Conservation (phyloP, 75 land plant species). For the Pinus albicaulis region DNA sequence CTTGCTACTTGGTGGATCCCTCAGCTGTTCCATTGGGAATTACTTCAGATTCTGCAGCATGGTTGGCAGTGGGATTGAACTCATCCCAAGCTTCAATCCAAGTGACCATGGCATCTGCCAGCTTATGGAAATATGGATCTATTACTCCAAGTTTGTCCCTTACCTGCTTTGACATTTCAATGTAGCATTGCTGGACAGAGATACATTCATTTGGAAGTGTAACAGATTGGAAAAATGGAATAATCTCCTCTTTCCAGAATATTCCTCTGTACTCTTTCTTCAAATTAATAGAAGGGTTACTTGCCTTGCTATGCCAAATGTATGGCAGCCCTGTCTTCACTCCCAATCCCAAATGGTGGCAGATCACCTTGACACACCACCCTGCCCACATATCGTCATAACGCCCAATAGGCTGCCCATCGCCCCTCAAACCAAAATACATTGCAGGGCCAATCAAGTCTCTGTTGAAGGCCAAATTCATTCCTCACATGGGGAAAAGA, state of each 20-base stretch:
- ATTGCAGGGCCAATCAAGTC: too few species aligned
- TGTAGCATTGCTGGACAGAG: constrained; percentile 25
- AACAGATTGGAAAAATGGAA: constrained; percentile 51
- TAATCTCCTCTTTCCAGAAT: constrained; percentile 66
- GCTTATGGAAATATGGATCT: constrained; percentile 74
- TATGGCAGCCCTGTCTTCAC: constrained; percentile 7
- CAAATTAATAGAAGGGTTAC: constrained; percentile 35
- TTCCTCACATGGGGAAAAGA: too few species aligned
- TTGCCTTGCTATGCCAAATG: constrained; percentile 70
- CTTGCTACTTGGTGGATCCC: neutral
- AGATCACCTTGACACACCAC: too few species aligned
- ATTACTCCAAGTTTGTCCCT: constrained; percentile 52
- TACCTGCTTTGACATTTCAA: constrained; percentile 66
- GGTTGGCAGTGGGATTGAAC: constrained; percentile 36
- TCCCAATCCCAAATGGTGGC: too few species aligned
- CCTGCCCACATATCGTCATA: constrained; percentile 80
- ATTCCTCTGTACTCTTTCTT: constrained; percentile 41
- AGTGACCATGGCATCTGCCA: constrained; percentile 86
- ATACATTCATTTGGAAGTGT: constrained; percentile 35
- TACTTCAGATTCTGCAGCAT: neutral
- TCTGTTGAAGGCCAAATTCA: too few species aligned
- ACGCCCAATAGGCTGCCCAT: constrained; percentile 89
- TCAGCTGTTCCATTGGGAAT: constrained; percentile 5
- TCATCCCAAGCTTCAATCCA: constrained; percentile 95
- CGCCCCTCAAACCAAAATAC: too few species aligned